Base-by-base conservation (phyloP, 73 alveolate genomes). In the Paramecium caudatum region DNA sequence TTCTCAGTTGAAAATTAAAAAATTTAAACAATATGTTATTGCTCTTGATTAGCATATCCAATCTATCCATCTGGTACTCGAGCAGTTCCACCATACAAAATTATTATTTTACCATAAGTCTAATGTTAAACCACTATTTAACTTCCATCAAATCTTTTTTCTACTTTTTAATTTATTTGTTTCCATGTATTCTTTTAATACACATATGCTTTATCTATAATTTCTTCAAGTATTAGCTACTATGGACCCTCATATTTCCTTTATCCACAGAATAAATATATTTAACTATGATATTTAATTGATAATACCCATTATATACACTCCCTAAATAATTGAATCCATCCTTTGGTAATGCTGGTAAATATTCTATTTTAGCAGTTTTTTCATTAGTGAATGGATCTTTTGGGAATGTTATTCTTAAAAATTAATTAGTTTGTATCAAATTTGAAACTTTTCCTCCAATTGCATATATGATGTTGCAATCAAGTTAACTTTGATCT, bases 271-370 rank as follows among this genome's bases (percentile, higher is more conserved):
- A 65, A 65, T 34, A 65, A 25, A 65, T 65, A 65, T 0, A 65
- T 43, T 25, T 65, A 32, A 33, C 83, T 55, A 55, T 1, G 1
- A 15, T 27, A 9, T 0, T 50, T 4, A 8, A 23, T 23, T 1
- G 1, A 47, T 55, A 55, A 2, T 55, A 55, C 80, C 30, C 39
- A 33, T 65, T 65, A n/a, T 65, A 65, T 9, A 36, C 16, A 2
- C 50, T 43, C 34, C 83, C 83, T 8, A 65, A 33, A 65, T 65
- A 65, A 32, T 65, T 65, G 7, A 13, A 65, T 32, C 83, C 83
- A 1, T 34, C 49, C 32, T 65, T 65, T 65, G 49, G 50, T 65
- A 65, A 65, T 12, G 27, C 34, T 9, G 83, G 83, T 10, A 65
- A 43, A 33, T 36, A 33, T 13, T 65, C 47, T 6, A 65, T 33